phyloP scores from a whole-genome alignment of 768 basidiomycete genomes.

The Leucosporidium creatinivorum region DNA sequence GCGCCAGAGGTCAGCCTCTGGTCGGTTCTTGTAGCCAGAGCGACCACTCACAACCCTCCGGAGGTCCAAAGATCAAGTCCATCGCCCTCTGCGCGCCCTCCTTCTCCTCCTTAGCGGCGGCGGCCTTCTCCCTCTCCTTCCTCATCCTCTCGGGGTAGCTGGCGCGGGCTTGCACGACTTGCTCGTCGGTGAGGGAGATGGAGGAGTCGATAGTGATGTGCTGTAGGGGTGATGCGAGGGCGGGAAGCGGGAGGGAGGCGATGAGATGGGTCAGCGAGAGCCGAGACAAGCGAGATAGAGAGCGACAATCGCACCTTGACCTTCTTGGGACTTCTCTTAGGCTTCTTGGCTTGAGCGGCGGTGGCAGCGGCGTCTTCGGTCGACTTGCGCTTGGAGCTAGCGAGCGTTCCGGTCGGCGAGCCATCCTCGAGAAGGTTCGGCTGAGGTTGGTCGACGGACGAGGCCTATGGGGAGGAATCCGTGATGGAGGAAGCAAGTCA shows the following conservation, averaged over 20 bases:
- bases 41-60: constrained; percentile 5
- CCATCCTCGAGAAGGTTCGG: too few relatives aligned
- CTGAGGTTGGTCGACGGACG: too few relatives aligned
- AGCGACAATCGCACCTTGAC: background rate
- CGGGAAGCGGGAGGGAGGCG: background rate
- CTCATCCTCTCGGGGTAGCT: constrained; percentile 19
- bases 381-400: background rate
- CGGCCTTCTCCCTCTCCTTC: constrained; percentile 9
- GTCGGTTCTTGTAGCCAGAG: too few relatives aligned
- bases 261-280: background rate
- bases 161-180: constrained; percentile 4
- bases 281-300: background rate
- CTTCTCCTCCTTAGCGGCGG: background rate
- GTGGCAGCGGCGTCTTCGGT: background rate
- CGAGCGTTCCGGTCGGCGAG: too few relatives aligned
- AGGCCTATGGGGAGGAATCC: too few relatives aligned
- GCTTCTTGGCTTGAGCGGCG: constrained; percentile 4
- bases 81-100: constrained; percentile 14
- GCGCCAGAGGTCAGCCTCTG: background rate
- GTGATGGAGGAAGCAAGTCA: too few relatives aligned
- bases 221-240: background rate
- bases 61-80: constrained; percentile 20
- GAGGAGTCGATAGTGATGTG: constrained; percentile 9
- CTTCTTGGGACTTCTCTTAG: constrained; percentile 2
- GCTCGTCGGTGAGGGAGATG: constrained; percentile 12